A percentile compares a stretch with the other conserved stretches of the same genome.
Evolutionary conservation across 208 protist species (phyloP).

Genomic region (Leishmania amazonensis): DNA sequence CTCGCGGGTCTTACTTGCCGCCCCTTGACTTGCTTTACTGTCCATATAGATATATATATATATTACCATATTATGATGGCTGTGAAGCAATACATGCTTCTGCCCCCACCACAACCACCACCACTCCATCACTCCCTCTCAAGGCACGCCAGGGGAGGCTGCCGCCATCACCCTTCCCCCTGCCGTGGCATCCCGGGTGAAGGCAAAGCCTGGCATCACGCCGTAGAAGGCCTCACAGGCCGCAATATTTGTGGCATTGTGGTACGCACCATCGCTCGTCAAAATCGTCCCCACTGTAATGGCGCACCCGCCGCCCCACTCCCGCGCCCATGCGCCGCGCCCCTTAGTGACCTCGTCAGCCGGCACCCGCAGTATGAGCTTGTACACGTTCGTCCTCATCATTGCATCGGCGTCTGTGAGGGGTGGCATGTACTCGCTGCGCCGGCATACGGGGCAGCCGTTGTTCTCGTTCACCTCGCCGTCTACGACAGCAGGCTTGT

Average conservation of each 20-base stretch:
- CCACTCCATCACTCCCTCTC: neutral
- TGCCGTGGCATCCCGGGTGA: neutral
- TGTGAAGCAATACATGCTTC: neutral
- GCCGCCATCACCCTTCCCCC: neutral
- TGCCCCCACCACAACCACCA: neutral
- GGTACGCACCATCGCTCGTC: slow-evolving; percentile 38
- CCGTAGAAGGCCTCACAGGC: slow-evolving; percentile 28
- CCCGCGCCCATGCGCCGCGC: neutral
- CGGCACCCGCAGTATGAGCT: slow-evolving; percentile 27
- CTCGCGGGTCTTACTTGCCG: neutral
- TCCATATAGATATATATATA: too few relatives aligned
- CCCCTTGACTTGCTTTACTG: neutral
- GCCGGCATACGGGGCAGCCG: slow-evolving; percentile 47
- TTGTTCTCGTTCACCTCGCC: slow-evolving; percentile 32
- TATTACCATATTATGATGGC: neutral
- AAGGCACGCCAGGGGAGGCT: neutral
- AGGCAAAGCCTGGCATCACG: slow-evolving; percentile 23
- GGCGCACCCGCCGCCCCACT: slow-evolving; percentile 9
- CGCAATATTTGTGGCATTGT: slow-evolving; percentile 55
- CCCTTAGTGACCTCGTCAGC: neutral
- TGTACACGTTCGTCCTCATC: slow-evolving; percentile 33
- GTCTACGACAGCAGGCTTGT: slow-evolving; percentile 25
- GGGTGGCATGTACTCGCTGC: slow-evolving; percentile 31
- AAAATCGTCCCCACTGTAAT: slow-evolving; percentile 42
- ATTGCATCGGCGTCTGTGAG: slow-evolving; percentile 18